Evolutionary conservation across 345 rosid species (phyloP).

Genomic region (Brassica napus): Da-Ae NC_063436.1:1746501-1747000

Average conservation of each 20-base stretch:
- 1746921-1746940: not conserved
- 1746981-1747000: conserved; percentile 96
- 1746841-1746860: conserved; percentile 36
- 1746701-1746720: conserved; percentile 88
- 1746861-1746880: conserved; percentile 2
- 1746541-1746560: not conserved
- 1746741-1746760: conserved; percentile 77
- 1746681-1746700: conserved; percentile 89
- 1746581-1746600: conserved; percentile 56
- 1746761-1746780: conserved; percentile 74
- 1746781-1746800: conserved; percentile 81
- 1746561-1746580: conserved; percentile 6
- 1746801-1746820: conserved; percentile 79
- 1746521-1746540: conserved; percentile 14
- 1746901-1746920: not conserved
- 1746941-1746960: not conserved
- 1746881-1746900: not conserved
- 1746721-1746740: conserved; percentile 85
- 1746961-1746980: conserved; percentile 30
- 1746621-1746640: conserved; percentile 67
- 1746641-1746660: conserved; percentile 74
- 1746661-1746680: conserved; percentile 90
- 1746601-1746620: conserved; percentile 69
- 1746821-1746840: conserved; percentile 91
- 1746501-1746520: not conserved